Evolutionary conservation across 371 early-diverging fungal genomes (phyloP).

Genomic region (Mucor velutinosus): DNA sequence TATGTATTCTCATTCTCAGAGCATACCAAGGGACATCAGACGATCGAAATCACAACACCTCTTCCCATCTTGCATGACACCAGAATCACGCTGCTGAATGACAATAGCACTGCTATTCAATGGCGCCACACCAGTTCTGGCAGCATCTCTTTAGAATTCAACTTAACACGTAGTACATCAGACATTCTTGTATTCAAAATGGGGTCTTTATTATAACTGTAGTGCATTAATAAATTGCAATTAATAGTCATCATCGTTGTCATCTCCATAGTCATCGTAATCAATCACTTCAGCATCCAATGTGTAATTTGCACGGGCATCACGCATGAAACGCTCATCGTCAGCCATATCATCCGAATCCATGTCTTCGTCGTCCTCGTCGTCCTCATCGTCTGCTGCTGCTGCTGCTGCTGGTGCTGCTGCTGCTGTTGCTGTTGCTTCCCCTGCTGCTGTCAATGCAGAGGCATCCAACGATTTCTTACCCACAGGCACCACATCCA

Average conservation of each 20-base stretch:
- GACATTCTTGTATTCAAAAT: conserved; percentile 5
- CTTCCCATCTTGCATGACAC: background rate
- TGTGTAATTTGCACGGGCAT: conserved; percentile 33
- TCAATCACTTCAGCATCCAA: conserved; percentile 37
- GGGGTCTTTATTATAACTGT: background rate
- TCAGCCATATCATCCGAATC: conserved; percentile 50
- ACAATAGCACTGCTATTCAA: background rate
- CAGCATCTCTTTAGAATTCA: background rate
- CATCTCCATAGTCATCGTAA: conserved; percentile 28
- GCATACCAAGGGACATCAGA: background rate
- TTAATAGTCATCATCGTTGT: conserved; percentile 31
- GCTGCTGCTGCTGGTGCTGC: background rate
- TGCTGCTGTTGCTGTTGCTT: background rate
- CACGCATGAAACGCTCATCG: conserved; percentile 38
- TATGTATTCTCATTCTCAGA: conserved; percentile 23
- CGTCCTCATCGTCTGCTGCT: conserved; percentile 32
- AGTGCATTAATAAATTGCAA: background rate
- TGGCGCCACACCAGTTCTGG: background rate
- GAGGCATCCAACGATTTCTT: conserved; percentile 14
- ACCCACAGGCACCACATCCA: conserved; percentile 1
- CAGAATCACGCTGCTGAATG: background rate
- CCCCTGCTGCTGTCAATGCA: conserved; percentile 9
- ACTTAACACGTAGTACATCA: background rate
- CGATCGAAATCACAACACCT: background rate
- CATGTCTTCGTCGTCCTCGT: conserved; percentile 52